Evolutionary conservation across 306 rosid species (phyloP).

Genomic region (Mimosa bimucronata): DNA sequence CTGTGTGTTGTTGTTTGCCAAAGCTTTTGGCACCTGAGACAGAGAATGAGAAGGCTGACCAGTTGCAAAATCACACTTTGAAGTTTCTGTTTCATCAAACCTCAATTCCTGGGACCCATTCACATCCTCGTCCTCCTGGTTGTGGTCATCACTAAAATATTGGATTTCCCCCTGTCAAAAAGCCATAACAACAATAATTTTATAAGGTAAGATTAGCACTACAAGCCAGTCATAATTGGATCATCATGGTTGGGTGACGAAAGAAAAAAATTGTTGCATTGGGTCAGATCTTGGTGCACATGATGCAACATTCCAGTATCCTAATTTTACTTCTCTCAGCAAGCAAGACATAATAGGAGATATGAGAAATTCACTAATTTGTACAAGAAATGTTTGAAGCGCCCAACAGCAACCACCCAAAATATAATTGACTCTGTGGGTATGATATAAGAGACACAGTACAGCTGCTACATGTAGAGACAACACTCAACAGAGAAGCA

Average conservation of each 20-base stretch:
- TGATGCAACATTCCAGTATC: constrained; percentile 31
- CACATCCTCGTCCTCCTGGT: constrained; percentile 25
- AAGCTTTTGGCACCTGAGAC: constrained; percentile 47
- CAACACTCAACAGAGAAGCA: constrained; percentile 3
- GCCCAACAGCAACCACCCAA: constrained; percentile 1
- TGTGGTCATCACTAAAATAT: constrained; percentile 34
- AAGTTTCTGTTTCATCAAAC: constrained; percentile 52
- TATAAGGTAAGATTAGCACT: constrained; percentile 32
- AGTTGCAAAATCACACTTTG: constrained; percentile 41
- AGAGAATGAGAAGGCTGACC: constrained; percentile 53
- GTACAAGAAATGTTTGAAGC: constrained; percentile 6
- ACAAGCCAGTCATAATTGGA: constrained; percentile 23
- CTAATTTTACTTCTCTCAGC: constrained; percentile 3
- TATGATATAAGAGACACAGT: constrained; percentile 6
- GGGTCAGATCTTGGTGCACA: constrained; percentile 4
- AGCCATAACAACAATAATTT: constrained; percentile 31
- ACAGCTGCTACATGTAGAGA: background rate
- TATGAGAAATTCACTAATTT: constrained; percentile 13
- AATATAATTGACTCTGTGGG: background rate
- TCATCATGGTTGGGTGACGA: constrained; percentile 31
- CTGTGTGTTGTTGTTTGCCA: constrained; percentile 41
- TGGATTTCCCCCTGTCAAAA: constrained; percentile 49
- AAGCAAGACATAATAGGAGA: constrained; percentile 2
- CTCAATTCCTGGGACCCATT: constrained; percentile 53
- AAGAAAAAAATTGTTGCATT: constrained; percentile 32